A percentile compares a stretch with the other conserved stretches of the same genome.
phyloP scores from a whole-genome alignment of 2,329 filamentous ascomycete genomes.

The Aspergillus viridinutans region DNA sequence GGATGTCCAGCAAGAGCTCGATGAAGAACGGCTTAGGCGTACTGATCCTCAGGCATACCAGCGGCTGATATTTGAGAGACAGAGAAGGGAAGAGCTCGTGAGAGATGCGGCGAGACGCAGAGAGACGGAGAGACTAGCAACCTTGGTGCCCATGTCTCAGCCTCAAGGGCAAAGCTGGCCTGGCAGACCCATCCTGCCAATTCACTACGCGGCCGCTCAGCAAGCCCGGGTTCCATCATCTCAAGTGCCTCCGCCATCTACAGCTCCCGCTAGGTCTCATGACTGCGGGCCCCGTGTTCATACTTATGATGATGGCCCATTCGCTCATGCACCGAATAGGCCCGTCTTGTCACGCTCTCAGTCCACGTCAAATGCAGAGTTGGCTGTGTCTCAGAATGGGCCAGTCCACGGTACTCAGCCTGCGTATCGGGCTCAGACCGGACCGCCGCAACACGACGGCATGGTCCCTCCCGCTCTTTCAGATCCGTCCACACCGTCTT shows the following conservation, averaged over 20 bases:
- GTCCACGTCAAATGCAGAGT: neutral
- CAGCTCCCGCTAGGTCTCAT: neutral
- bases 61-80: slow-evolving; percentile 18
- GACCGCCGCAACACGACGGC: neutral
- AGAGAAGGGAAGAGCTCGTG: neutral
- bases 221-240: neutral
- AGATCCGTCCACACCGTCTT: neutral
- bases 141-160: neutral
- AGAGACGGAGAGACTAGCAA: neutral
- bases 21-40: slow-evolving; percentile 38
- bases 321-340: slow-evolving; percentile 14
- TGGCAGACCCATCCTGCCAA: neutral
- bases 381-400: neutral
- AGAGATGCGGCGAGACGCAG: neutral
- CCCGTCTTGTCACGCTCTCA: neutral
- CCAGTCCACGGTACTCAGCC: neutral
- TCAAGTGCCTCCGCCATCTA: neutral
- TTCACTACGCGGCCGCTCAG: neutral
- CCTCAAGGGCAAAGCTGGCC: neutral
- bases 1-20: slow-evolving; percentile 48
- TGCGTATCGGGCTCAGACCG: neutral
- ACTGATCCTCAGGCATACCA: slow-evolving; percentile 33
- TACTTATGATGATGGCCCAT: slow-evolving; percentile 16
- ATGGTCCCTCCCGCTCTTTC: neutral
- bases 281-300: neutral